Percentiles rank a stretch among this genome's conserved stretches.
Evolutionary conservation across 495 filamentous ascomycete genomes (phyloP).

Genomic region (Neurospora sp.): DNA sequence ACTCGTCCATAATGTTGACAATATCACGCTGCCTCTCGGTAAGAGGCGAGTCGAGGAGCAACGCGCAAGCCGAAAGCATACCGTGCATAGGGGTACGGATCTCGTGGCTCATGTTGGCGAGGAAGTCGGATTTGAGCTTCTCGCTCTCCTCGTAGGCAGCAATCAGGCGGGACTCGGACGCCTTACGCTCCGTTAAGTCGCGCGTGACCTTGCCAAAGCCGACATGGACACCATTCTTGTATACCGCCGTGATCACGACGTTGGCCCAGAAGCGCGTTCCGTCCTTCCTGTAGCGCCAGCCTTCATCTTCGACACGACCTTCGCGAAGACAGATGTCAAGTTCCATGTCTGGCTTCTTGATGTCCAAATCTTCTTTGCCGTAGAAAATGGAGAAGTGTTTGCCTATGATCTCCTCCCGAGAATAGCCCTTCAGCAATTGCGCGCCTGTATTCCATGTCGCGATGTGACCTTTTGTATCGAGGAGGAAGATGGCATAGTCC

Average conservation of each 20-base stretch:
- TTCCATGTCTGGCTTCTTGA: constrained; percentile 45
- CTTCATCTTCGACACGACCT: constrained; percentile 54
- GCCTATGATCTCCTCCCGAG: constrained; percentile 46
- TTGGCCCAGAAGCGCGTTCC: constrained; percentile 58
- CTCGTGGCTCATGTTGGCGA: constrained; percentile 52
- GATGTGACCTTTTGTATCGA: constrained; percentile 48
- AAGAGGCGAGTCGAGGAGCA: constrained; percentile 35
- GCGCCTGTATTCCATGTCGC: constrained; percentile 56
- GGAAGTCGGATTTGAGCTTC: constrained; percentile 55
- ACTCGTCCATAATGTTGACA: constrained; percentile 37
- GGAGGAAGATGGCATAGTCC: constrained; percentile 60
- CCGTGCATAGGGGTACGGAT: constrained; percentile 45
- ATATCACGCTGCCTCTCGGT: constrained; percentile 33
- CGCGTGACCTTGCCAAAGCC: constrained; percentile 59
- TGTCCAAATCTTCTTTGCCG: constrained; percentile 41
- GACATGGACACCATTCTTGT: constrained; percentile 45
- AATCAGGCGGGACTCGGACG: constrained; percentile 47
- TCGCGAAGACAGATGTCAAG: constrained; percentile 49
- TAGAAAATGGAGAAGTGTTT: constrained; percentile 57
- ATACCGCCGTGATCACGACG: constrained; percentile 54
- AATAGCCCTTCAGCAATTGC: constrained; percentile 50
- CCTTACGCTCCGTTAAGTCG: constrained; percentile 52
- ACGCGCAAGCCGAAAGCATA: constrained; percentile 36
- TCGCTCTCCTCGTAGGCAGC: constrained; percentile 56
- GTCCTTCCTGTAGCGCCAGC: constrained; percentile 56